Evolutionary conservation across 495 filamentous ascomycete genomes (phyloP).

Genomic region (Geoglossum glabrum): DNA sequence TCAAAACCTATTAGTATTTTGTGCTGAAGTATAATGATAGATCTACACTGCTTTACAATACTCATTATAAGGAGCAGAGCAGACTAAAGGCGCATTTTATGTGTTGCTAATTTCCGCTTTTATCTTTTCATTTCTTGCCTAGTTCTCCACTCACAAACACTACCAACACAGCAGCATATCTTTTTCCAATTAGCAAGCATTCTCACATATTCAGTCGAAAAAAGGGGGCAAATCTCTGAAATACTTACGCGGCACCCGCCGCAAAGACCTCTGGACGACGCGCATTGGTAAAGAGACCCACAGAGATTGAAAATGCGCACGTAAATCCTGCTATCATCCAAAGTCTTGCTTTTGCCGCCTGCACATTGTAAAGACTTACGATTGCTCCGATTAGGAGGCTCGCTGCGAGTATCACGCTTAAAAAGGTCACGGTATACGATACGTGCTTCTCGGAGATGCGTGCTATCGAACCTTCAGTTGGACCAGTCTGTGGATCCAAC

Average conservation of each 20-base stretch:
- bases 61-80: too few species aligned
- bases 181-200: not conserved
- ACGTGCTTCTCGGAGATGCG: conserved; percentile 2
- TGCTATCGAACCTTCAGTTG: not conserved
- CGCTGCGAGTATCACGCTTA: conserved; percentile 6
- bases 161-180: conserved; percentile 4
- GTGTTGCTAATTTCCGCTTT: too few species aligned
- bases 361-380: conserved; percentile 9
- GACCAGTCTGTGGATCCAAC: not conserved
- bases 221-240: too few species aligned
- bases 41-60: too few species aligned
- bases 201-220: too few species aligned
- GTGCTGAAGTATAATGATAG: too few species aligned
- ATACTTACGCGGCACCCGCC: conserved; percentile 10
- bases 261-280: conserved; percentile 10
- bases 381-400: conserved; percentile 10
- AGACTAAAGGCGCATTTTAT: too few species aligned
- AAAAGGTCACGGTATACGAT: conserved; percentile 5
- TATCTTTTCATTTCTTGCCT: too few species aligned
- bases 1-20: too few species aligned
- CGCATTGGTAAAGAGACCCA: conserved; percentile 9
- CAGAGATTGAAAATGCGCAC: conserved; percentile 6
- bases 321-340: conserved; percentile 8
- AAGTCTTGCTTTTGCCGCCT: not conserved
- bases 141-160: conserved; percentile 1